Conservation (phyloP, 345 rosid species). For the Citropsis articulata region DNA sequence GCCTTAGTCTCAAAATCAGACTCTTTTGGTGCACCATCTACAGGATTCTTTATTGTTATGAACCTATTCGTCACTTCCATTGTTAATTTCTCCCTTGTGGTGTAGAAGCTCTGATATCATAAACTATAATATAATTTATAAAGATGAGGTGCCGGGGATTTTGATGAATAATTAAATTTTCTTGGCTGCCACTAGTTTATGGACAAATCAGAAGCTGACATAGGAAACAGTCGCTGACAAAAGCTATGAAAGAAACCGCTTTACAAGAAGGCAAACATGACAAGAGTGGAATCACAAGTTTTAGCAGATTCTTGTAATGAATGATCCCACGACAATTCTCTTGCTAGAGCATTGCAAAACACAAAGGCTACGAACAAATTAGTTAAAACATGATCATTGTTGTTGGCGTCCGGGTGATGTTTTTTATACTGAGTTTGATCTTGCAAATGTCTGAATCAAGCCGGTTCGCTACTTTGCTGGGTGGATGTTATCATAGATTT, state of each 20-base stretch:
- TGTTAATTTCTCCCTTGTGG: background rate
- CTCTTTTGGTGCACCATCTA: constrained; percentile 39
- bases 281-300: constrained; percentile 2
- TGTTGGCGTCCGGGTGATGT: background rate
- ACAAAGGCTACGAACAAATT: background rate
- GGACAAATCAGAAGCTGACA: background rate
- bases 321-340: background rate
- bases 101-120: background rate
- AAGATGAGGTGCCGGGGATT: background rate
- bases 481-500: too few relatives aligned
- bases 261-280: background rate
- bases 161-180: background rate
- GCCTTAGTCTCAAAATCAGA: constrained; percentile 38
- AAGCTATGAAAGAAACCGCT: background rate
- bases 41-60: constrained; percentile 26
- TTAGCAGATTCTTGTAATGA: background rate
- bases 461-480: background rate
- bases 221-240: background rate
- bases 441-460: background rate
- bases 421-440: background rate
- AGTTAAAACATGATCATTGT: background rate
- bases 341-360: background rate
- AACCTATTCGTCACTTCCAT: constrained; percentile 43
- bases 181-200: background rate
- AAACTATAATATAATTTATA: background rate